phyloP scores from a whole-genome alignment of 805 yeast genomes.

The Metschnikowia dekortorum region DNA sequence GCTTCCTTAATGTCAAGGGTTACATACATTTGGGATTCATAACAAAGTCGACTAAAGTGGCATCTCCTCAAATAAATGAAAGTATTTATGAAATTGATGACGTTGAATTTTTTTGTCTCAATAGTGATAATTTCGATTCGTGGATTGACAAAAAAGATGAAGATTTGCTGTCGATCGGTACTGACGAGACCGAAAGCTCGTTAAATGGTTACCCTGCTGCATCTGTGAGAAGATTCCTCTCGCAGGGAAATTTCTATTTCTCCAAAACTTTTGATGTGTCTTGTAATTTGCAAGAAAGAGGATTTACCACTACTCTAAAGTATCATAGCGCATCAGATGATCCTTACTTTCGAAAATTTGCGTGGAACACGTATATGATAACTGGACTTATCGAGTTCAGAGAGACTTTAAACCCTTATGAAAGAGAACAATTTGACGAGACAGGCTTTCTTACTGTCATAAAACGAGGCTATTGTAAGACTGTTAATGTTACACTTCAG shows the following conservation, averaged over 20 bases:
- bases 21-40: constrained; percentile 55
- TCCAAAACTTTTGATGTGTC: constrained; percentile 46
- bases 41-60: constrained; percentile 51
- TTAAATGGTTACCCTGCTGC: constrained; percentile 35
- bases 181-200: constrained; percentile 15
- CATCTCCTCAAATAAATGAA: constrained; percentile 54
- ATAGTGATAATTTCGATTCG: constrained; percentile 51
- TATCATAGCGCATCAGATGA: constrained; percentile 24
- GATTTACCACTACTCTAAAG: constrained; percentile 24
- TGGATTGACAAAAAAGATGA: constrained; percentile 17
- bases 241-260: constrained; percentile 47
- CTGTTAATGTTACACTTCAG: constrained; percentile 30
- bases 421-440: constrained; percentile 39
- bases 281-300: constrained; percentile 42
- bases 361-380: constrained; percentile 50
- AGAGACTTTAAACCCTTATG: constrained; percentile 36
- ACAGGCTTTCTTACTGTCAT: constrained; percentile 46
- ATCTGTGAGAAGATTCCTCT: constrained; percentile 41
- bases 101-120: constrained; percentile 63
- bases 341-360: constrained; percentile 42
- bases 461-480: constrained; percentile 49
- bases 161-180: constrained; percentile 7
- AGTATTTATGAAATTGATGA: constrained; percentile 50
- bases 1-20: constrained; percentile 53
- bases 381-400: constrained; percentile 45